Base-by-base conservation (phyloP, 331 rosid species). In the Spiraea crenata region DNA sequence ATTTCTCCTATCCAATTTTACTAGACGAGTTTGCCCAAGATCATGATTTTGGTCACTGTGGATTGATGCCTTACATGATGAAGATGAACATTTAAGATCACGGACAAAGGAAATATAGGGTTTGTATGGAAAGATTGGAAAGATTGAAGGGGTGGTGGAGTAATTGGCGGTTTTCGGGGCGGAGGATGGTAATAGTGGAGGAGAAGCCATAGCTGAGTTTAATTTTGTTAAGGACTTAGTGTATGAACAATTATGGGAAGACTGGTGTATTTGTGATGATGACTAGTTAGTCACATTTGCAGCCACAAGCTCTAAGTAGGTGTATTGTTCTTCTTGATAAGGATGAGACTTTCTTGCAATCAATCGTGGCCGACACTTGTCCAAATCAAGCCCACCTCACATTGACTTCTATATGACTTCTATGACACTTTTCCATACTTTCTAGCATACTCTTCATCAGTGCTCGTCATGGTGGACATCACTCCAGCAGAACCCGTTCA, bases 1-100 rank as follows among this genome's bases (percentile, higher is more conserved):
- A 57, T 57, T 57, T 57, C 74, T 70, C 65, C 74, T 42, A 14
- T 70, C 65, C 44, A 44, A 31, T 9, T 44, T 57, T n/a, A 70
- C 17, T 0, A 11, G 13, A 41, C 52, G 20, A 19, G 15, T 57
- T 41, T 41, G 15, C 52, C 14, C 44, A 14, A 12, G 41, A 57
- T 52, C 47, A 20, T 1, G 31, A 6, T 44, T 16, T 31, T 55
- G 74, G 17, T 70, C 44, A 42, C 63, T 31, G 19, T 70, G 42
- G 20, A 56, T 9, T 34, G 65, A 14, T 25, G 65, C 74, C n/a
- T 61, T 60, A 37, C 66, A 61, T 61, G 66, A 25, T 25, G 31
- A 25, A 25, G 31, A 25, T 25, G 2, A 61, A 15, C 47, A 46
- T 44, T 37, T 70, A 2, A 39, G 25, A 55, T 41, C 42, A 20